Evolutionary conservation across 345 rosid species (phyloP).

Genomic region (Lenwebbia sp.): DNA sequence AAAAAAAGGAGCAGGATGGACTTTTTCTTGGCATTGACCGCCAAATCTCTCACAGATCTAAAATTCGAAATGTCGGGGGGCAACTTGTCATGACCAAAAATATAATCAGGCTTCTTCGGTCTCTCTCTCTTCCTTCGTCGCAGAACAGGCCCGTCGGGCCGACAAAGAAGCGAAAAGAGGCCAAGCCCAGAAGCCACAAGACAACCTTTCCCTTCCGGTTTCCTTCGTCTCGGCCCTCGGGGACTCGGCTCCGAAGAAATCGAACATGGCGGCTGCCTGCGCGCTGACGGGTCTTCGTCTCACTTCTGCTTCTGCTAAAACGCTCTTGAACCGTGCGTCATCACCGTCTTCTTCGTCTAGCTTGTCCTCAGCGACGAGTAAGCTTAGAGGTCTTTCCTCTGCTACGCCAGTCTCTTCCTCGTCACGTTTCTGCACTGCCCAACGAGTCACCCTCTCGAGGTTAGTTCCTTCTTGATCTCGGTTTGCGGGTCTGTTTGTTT

Average conservation of each 20-base stretch:
- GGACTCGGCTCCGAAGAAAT: neutral
- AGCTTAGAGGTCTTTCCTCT: slow-evolving; percentile 28
- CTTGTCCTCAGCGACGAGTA: slow-evolving; percentile 9
- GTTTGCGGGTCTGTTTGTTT: neutral
- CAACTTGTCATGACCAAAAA: neutral
- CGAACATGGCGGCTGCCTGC: slow-evolving; percentile 56
- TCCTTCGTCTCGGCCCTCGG: neutral
- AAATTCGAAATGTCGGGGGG: neutral
- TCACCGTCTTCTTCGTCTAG: slow-evolving; percentile 1
- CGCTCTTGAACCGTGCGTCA: slow-evolving; percentile 36
- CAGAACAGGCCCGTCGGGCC: too few species aligned
- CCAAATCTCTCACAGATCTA: neutral
- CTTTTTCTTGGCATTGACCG: neutral
- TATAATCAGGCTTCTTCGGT: neutral
- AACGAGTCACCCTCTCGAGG: slow-evolving; percentile 38
- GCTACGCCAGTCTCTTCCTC: slow-evolving; percentile 14
- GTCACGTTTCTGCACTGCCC: slow-evolving; percentile 27
- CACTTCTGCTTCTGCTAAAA: slow-evolving; percentile 36
- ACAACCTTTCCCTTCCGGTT: neutral
- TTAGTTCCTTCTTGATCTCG: neutral
- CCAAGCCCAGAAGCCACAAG: neutral
- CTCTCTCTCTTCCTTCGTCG: neutral
- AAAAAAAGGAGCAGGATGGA: neutral
- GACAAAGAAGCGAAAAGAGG: neutral
- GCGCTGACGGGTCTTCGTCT: slow-evolving; percentile 49